Evolutionary conservation across 768 basidiomycete species (phyloP).

Genomic region (Tricholoma terreum): DNA sequence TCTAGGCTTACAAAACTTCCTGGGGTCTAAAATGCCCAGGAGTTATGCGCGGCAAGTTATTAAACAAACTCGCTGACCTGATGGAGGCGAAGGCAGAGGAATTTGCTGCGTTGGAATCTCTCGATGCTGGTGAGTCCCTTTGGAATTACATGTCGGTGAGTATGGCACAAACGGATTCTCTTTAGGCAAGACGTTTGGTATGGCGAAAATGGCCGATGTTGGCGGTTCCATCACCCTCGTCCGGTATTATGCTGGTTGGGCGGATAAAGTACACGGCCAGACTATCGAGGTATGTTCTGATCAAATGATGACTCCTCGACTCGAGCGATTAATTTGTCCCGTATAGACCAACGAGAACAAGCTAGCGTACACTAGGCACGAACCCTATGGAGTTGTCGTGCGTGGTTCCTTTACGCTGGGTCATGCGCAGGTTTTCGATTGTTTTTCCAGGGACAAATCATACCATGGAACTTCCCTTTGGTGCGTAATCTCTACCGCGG

Average conservation of each 20-base stretch:
- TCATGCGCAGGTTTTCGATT: not conserved
- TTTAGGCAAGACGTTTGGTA: conserved; percentile 31
- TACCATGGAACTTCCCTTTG: conserved; percentile 52
- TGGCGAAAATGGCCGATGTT: conserved; percentile 45
- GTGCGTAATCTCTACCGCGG: conserved; percentile 5
- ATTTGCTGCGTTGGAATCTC: conserved; percentile 60
- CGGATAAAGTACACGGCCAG: conserved; percentile 68
- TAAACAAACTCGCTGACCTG: conserved; percentile 54
- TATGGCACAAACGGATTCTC: not conserved
- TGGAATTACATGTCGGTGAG: not conserved
- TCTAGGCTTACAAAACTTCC: not conserved
- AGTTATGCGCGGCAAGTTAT: conserved; percentile 42
- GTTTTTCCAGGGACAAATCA: conserved; percentile 39
- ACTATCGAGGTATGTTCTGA: conserved; percentile 41
- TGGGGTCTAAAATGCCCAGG: conserved; percentile 39
- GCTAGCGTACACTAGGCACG: conserved; percentile 66
- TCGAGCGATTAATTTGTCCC: not conserved
- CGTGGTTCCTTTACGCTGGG: conserved; percentile 24
- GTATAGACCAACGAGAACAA: conserved; percentile 50
- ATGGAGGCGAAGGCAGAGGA: conserved; percentile 53
- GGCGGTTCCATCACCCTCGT: conserved; percentile 39
- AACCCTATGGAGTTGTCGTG: conserved; percentile 54
- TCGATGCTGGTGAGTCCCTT: conserved; percentile 44
- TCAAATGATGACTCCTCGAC: not conserved
- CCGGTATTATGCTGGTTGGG: conserved; percentile 76